These are phyloP conservation scores for Limonomyces culmigenus DNA, from an alignment of 1,284 basidiomycete genomes.

Conservation along the genomic window DNA sequence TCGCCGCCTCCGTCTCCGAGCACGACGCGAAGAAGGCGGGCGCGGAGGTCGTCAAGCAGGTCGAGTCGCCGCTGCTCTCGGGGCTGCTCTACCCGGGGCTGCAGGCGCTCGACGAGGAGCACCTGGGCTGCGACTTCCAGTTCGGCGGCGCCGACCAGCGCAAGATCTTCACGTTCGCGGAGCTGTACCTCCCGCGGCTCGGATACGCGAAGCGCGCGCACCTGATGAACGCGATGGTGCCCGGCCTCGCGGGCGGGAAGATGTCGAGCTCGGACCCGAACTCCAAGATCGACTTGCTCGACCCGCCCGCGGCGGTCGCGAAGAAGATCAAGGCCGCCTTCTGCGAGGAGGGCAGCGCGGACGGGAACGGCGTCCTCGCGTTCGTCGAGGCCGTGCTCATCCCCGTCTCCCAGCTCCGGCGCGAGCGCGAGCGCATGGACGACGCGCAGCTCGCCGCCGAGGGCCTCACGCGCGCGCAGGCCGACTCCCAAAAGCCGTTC, in stretches of 20 bases:
- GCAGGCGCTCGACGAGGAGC: constrained; percentile 95
- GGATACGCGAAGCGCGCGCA: constrained; percentile 94
- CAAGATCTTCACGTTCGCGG: constrained; percentile 98
- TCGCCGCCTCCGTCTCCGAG: constrained; percentile 81
- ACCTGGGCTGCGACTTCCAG: constrained; percentile 92
- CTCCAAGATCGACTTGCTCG: constrained; percentile 97
- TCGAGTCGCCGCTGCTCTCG: constrained; percentile 80
- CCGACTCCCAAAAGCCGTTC: constrained; percentile 32
- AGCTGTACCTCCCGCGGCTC: constrained; percentile 83
- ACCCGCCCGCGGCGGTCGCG: constrained; percentile 68
- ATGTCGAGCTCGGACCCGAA: constrained; percentile 98
- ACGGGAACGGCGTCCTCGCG: constrained; percentile 83
- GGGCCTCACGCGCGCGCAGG: constrained; percentile 22
- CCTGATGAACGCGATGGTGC: constrained; percentile 98
- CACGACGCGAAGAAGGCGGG: constrained; percentile 98
- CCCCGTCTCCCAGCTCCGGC: constrained; percentile 66
- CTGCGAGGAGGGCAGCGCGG: constrained; percentile 86
- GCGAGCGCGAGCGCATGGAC: constrained; percentile 32
- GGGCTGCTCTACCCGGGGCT: constrained; percentile 92
- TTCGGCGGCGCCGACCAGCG: constrained; percentile 98
- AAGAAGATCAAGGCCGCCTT: constrained; percentile 89
- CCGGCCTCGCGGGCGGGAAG: constrained; percentile 87
- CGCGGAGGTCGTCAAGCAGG: constrained; percentile 98
- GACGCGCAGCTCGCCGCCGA: constrained; percentile 22
- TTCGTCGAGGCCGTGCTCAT: constrained; percentile 85